Evolutionary conservation across 2,329 filamentous ascomycete species (phyloP).

Genomic region (Neofusicoccum parvum): DNA sequence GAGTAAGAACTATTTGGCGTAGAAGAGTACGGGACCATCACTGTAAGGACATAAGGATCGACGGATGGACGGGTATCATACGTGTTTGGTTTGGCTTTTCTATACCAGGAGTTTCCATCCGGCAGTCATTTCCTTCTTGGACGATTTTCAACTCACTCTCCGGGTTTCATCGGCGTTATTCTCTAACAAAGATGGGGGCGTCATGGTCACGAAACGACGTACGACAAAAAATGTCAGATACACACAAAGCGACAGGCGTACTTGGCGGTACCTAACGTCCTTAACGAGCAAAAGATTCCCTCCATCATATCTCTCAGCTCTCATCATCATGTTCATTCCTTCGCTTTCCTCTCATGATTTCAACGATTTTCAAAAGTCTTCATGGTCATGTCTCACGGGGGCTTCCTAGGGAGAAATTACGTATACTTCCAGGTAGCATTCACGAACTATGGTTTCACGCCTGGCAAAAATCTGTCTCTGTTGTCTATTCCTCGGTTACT

Average conservation of each 20-base stretch:
- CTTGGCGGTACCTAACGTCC: constrained; percentile 1
- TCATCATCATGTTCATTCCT: background rate
- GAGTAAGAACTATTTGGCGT: background rate
- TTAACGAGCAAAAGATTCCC: constrained; percentile 10
- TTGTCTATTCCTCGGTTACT: too few species aligned
- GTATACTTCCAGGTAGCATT: too few species aligned
- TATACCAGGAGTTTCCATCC: background rate
- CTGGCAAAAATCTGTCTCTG: too few species aligned
- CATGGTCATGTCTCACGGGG: too few species aligned
- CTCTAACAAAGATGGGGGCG: background rate
- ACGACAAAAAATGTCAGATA: background rate
- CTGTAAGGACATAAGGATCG: background rate
- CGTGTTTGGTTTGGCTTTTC: background rate
- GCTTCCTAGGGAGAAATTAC: too few species aligned
- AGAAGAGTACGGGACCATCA: background rate
- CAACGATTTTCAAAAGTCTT: background rate
- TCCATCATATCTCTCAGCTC: background rate
- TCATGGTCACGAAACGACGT: background rate
- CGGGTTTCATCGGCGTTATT: background rate
- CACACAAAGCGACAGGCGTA: constrained; percentile 13
- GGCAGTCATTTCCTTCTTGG: background rate
- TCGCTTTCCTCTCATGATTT: background rate
- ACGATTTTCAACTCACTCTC: background rate
- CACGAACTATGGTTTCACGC: too few species aligned
- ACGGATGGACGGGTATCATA: background rate